Evolutionary conservation across 1,284 basidiomycete genomes (phyloP).

Genomic region (Microbotryum scabiosae): DNA sequence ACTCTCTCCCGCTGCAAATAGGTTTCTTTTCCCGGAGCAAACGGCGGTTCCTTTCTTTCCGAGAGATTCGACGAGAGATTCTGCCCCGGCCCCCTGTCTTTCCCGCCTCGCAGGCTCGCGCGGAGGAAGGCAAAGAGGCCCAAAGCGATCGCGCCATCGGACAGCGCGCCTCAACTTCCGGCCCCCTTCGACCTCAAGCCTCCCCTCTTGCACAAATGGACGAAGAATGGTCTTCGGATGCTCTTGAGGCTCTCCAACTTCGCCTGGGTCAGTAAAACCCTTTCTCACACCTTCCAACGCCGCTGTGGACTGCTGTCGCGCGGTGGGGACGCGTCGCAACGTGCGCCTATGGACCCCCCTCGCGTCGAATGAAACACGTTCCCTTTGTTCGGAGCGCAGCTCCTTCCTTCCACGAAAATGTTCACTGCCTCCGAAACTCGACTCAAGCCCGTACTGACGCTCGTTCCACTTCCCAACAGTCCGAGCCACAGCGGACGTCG

Average conservation of each 20-base stretch:
- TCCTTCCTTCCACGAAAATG: too few species aligned
- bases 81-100: too few species aligned
- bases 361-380: not conserved
- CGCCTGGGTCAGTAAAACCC: slow-evolving; percentile 19
- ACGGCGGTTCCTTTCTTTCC: too few species aligned
- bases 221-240: slow-evolving; percentile 25
- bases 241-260: slow-evolving; percentile 22
- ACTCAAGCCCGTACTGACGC: not conserved
- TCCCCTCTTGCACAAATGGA: not conserved
- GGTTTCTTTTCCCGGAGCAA: too few species aligned
- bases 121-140: too few species aligned
- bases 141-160: too few species aligned
- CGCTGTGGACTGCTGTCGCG: not conserved
- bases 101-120: too few species aligned
- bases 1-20: too few species aligned
- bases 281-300: not conserved
- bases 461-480: not conserved
- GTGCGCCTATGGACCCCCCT: not conserved
- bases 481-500: slow-evolving; percentile 9
- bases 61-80: too few species aligned
- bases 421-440: not conserved
- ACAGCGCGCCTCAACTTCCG: too few species aligned
- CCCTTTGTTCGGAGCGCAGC: not conserved
- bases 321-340: not conserved
- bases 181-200: not conserved